Percentiles rank a stretch among this genome's conserved stretches.
Evolutionary conservation across 192 early-diverging fungal species (phyloP).

Genomic region (Jimgerdemannia flammicorona): DNA sequence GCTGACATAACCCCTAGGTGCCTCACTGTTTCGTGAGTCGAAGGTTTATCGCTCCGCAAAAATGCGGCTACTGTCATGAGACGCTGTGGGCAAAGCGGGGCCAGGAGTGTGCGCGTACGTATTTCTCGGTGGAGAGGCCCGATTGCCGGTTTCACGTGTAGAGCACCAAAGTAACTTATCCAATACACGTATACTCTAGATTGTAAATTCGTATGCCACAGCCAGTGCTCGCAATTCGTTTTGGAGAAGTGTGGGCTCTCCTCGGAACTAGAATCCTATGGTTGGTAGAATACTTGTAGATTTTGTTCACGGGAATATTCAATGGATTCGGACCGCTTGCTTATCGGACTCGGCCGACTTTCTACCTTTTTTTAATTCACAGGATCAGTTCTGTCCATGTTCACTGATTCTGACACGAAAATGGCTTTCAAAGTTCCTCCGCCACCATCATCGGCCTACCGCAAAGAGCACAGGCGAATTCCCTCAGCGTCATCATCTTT

Average conservation of each 20-base stretch:
- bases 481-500: background rate
- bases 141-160: background rate
- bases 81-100: slow-evolving; percentile 3
- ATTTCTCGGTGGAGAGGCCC: background rate
- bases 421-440: background rate
- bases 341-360: background rate
- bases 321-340: too few species aligned
- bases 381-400: slow-evolving; percentile 1
- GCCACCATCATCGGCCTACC: background rate
- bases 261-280: slow-evolving; percentile 3
- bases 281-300: background rate
- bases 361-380: background rate
- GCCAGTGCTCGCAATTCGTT: background rate
- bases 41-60: background rate
- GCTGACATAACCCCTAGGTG: background rate
- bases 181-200: background rate
- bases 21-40: background rate
- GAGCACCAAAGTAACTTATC: too few species aligned
- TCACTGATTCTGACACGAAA: background rate
- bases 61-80: slow-evolving; percentile 3
- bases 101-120: background rate
- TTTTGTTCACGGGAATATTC: too few species aligned
- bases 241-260: slow-evolving; percentile 1
- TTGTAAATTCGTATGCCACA: background rate
- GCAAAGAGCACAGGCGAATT: background rate